Evolutionary conservation across 1,139 yeast species (phyloP).

Genomic region (Diutina pseudorugosa): DNA sequence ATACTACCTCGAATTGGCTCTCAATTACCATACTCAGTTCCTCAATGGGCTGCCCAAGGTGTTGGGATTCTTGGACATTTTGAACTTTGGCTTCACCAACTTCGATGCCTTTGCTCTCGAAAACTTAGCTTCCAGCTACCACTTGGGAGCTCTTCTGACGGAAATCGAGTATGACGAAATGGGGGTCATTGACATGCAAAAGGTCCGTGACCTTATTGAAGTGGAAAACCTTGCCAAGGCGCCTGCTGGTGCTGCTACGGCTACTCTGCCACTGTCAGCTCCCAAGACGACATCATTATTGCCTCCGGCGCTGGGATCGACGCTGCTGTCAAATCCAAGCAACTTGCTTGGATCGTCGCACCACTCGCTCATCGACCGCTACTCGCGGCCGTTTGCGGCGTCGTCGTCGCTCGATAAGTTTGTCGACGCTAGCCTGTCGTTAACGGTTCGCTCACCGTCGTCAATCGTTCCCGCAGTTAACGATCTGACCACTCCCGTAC

Average conservation of each 20-base stretch:
- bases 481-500: neutral
- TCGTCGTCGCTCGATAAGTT: neutral
- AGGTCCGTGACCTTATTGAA: neutral
- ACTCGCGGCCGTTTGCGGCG: neutral
- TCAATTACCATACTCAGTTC: slow-evolving; percentile 29
- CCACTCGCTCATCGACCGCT: neutral
- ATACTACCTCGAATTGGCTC: slow-evolving; percentile 40
- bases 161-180: neutral
- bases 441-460: neutral
- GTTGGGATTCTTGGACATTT: slow-evolving; percentile 54
- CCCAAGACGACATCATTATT: neutral
- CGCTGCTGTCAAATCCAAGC: neutral
- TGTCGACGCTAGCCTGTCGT: neutral
- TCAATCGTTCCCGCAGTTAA: neutral
- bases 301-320: neutral
- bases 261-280: neutral
- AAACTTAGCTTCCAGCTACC: neutral
- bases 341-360: neutral
- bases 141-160: neutral
- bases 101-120: slow-evolving; percentile 13
- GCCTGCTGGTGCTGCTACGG: neutral
- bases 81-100: slow-evolving; percentile 40
- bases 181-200: neutral
- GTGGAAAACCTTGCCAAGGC: neutral
- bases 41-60: slow-evolving; percentile 48